phyloP scores from a whole-genome alignment of 2,329 filamentous ascomycete genomes.

The Fusarium sp. region DNA sequence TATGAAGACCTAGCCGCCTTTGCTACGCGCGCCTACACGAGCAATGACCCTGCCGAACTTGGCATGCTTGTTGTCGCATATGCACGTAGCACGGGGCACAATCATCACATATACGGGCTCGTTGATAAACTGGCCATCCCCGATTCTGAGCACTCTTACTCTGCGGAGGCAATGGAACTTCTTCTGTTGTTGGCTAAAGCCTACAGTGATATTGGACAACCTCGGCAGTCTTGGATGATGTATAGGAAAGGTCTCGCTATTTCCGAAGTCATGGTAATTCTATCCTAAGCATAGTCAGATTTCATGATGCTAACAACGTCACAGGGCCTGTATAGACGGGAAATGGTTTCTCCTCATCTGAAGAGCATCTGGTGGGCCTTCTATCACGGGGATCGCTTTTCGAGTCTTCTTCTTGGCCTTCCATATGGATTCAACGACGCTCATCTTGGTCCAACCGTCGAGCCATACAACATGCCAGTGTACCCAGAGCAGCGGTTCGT shows the following conservation, averaged over 20 bases:
- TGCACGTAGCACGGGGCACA: background rate
- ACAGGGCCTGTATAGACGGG: background rate
- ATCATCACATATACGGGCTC: background rate
- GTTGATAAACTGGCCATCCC: background rate
- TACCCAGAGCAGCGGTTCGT: background rate
- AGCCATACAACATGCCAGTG: background rate
- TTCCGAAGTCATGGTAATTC: background rate
- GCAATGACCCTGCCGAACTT: background rate
- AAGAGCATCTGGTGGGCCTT: background rate
- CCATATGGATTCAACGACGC: background rate
- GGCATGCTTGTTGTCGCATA: background rate
- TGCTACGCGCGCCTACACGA: background rate
- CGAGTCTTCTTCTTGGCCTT: background rate
- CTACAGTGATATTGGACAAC: background rate
- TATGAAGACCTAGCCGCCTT: background rate
- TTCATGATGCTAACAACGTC: rapidly evolving
- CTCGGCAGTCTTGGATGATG: background rate
- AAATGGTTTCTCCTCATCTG: background rate
- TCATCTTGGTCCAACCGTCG: background rate
- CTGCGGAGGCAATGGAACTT: background rate
- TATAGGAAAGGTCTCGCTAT: background rate
- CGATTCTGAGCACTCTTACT: background rate
- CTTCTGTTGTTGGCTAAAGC: background rate
- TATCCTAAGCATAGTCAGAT: rapidly evolving
- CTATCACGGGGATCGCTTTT: background rate